Evolutionary conservation across 2,329 filamentous ascomycete species (phyloP).

Genomic region (Pyricularia sp.): DNA sequence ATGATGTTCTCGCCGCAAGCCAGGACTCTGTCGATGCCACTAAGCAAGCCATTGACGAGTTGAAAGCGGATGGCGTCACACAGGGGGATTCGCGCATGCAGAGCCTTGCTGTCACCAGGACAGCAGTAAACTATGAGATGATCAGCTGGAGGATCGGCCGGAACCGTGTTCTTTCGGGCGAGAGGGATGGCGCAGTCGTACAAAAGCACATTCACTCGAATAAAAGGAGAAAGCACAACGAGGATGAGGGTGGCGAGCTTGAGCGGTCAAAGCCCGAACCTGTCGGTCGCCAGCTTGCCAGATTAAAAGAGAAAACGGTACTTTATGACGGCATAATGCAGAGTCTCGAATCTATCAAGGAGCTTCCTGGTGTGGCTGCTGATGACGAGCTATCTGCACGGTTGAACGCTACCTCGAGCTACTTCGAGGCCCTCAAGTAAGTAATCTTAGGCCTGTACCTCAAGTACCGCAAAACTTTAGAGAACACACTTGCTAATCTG

Average conservation of each 20-base stretch:
- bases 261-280: slow-evolving; percentile 48
- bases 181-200: slow-evolving; percentile 62
- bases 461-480: too few relatives aligned
- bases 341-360: slow-evolving; percentile 81
- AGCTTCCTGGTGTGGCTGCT: slow-evolving; percentile 81
- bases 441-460: slow-evolving; percentile 17
- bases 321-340: slow-evolving; percentile 87
- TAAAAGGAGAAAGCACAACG: slow-evolving; percentile 17
- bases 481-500: slow-evolving; percentile 2
- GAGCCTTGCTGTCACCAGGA: slow-evolving; percentile 81
- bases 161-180: slow-evolving; percentile 81
- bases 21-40: slow-evolving; percentile 93
- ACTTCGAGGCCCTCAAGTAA: slow-evolving; percentile 84
- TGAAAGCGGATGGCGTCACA: slow-evolving; percentile 72
- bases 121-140: slow-evolving; percentile 88
- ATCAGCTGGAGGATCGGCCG: slow-evolving; percentile 92
- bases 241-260: slow-evolving; percentile 8
- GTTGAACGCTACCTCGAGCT: slow-evolving; percentile 67
- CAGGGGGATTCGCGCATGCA: slow-evolving; percentile 85
- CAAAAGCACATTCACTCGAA: slow-evolving; percentile 40
- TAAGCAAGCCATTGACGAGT: slow-evolving; percentile 85
- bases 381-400: slow-evolving; percentile 69
- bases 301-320: slow-evolving; percentile 77
- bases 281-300: slow-evolving; percentile 64
- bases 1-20: slow-evolving; percentile 79